Conservation (phyloP, 495 filamentous ascomycete species). For the Penicillium chermesinum region DNA sequence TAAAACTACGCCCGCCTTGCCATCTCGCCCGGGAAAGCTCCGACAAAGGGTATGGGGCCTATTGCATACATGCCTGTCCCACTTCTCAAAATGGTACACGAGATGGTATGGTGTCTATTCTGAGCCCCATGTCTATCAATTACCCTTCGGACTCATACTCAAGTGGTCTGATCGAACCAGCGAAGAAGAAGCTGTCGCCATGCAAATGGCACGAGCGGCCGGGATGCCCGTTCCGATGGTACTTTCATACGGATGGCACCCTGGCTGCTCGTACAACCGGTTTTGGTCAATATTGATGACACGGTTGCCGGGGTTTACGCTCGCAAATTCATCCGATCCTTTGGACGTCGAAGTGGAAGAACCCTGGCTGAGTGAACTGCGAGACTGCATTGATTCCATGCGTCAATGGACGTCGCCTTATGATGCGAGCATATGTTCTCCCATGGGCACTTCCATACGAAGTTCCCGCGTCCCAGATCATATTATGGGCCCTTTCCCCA, state of each 20-base stretch:
- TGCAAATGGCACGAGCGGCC: constrained; percentile 32
- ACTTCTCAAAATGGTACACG: constrained; percentile 27
- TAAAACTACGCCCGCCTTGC: constrained; percentile 7
- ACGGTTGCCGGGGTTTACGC: constrained; percentile 8
- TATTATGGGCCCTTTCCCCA: constrained; percentile 14
- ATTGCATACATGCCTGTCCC: constrained; percentile 17
- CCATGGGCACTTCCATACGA: constrained; percentile 5
- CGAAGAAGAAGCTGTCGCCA: constrained; percentile 36
- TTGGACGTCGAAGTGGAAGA: constrained; percentile 11
- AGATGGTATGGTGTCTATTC: constrained; percentile 14
- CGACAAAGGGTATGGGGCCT: constrained; percentile 14
- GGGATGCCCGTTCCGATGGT: constrained; percentile 38
- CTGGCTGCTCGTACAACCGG: constrained; percentile 17
- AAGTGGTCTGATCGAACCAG: constrained; percentile 41
- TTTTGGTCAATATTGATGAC: constrained; percentile 16
- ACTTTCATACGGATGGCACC: constrained; percentile 38
- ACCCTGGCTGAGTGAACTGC: constrained; percentile 14
- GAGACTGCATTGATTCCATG: constrained; percentile 13
- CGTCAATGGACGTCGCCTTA: constrained; percentile 12
- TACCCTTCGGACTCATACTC: constrained; percentile 31
- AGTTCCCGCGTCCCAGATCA: constrained; percentile 13
- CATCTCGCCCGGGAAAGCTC: constrained; percentile 3
- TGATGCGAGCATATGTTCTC: constrained; percentile 8
- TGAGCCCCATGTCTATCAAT: constrained; percentile 20
- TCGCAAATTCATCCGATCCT: constrained; percentile 6